Conservation (phyloP, 139 green algal species). For the Pycnococcus provasolii region DNA sequence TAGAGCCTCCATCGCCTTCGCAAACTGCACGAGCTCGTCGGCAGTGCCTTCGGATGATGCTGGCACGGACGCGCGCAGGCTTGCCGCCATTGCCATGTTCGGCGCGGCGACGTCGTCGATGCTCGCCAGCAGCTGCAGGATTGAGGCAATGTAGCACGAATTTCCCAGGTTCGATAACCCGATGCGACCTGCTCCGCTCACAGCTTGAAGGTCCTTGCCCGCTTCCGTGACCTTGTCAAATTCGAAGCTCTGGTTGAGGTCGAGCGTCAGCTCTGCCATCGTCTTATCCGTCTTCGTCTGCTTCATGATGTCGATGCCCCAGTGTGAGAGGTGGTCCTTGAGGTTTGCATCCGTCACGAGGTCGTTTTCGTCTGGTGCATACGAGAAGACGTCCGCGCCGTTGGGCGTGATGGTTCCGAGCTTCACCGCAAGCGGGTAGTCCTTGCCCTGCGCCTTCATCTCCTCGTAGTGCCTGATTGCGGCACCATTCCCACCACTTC, state of each 20-base stretch:
- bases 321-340: conserved; percentile 79
- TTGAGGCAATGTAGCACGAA: conserved; percentile 46
- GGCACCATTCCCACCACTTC: conserved; percentile 77
- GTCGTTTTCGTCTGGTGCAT: conserved; percentile 84
- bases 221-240: conserved; percentile 84
- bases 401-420: conserved; percentile 90
- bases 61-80: neutral
- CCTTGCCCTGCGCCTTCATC: conserved; percentile 39
- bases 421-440: conserved; percentile 92
- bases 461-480: conserved; percentile 82
- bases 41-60: conserved; percentile 28
- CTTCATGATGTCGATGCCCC: conserved; percentile 95
- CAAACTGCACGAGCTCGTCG: conserved; percentile 64
- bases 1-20: conserved; percentile 20
- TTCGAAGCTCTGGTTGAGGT: conserved; percentile 79
- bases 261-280: conserved; percentile 82
- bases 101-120: conserved; percentile 14
- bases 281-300: conserved; percentile 96
- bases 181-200: conserved; percentile 64
- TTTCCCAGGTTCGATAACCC: conserved; percentile 96
- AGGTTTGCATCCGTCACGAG: conserved; percentile 85
- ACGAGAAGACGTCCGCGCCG: conserved; percentile 81
- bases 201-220: conserved; percentile 51
- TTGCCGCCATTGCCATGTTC: conserved; percentile 39
- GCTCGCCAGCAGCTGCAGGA: conserved; percentile 35